Conservation (phyloP, 768 basidiomycete genomes). For the Scleroderma citrinum region DNA sequence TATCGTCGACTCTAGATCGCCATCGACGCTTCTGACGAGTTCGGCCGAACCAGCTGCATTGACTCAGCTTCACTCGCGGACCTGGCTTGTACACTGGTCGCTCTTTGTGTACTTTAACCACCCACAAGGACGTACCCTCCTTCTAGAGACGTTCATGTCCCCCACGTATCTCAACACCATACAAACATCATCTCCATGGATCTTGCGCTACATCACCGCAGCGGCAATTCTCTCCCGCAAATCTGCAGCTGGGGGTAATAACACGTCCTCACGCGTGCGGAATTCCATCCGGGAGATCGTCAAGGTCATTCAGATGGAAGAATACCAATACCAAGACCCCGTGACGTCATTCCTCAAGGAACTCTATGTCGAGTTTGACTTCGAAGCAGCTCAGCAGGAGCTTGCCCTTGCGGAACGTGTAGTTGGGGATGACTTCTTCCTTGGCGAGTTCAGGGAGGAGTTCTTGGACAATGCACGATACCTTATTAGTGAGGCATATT, state of each 20-base stretch:
- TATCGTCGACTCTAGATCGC: slow-evolving; percentile 74
- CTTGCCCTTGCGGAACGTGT: slow-evolving; percentile 74
- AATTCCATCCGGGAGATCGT: slow-evolving; percentile 89
- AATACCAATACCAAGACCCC: slow-evolving; percentile 94
- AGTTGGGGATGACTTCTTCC: slow-evolving; percentile 90
- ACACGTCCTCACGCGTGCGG: slow-evolving; percentile 65
- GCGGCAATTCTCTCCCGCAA: slow-evolving; percentile 92
- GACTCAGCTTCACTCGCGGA: slow-evolving; percentile 85
- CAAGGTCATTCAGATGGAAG: slow-evolving; percentile 90
- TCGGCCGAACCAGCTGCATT: slow-evolving; percentile 63
- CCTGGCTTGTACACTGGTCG: slow-evolving; percentile 97
- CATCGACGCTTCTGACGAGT: slow-evolving; percentile 42
- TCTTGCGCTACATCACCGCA: slow-evolving; percentile 89
- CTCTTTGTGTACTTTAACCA: slow-evolving; percentile 99
- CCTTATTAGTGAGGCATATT: slow-evolving; percentile 95
- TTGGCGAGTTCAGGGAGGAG: slow-evolving; percentile 84
- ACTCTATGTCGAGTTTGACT: slow-evolving; percentile 93
- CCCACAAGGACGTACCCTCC: slow-evolving; percentile 80
- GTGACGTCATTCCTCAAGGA: slow-evolving; percentile 91
- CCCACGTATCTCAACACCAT: slow-evolving; percentile 98
- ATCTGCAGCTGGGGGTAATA: slow-evolving; percentile 43
- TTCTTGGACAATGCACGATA: slow-evolving; percentile 96
- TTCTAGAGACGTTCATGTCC: slow-evolving; percentile 94
- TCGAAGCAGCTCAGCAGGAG: slow-evolving; percentile 87
- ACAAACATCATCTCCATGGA: slow-evolving; percentile 92